phyloP scores from a whole-genome alignment of 1,284 basidiomycete species.

The Trichosporon sp. region DNA sequence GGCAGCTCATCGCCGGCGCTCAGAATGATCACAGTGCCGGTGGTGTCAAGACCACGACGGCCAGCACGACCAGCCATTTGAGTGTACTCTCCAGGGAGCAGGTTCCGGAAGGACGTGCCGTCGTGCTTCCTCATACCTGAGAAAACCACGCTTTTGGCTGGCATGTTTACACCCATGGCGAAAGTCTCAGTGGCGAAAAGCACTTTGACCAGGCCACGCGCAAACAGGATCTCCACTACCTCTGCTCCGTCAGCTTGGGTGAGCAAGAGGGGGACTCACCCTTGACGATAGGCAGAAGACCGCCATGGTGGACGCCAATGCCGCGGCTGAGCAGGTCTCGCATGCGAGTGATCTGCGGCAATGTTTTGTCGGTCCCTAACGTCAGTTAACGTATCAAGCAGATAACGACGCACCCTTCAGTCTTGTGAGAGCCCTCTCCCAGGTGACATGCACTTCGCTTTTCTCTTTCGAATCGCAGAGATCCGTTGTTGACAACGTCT shows the following conservation, averaged over 20 bases:
- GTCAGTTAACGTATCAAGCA: background rate
- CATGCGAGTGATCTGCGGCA: conserved; percentile 95
- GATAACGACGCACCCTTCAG: conserved; percentile 65
- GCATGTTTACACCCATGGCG: conserved; percentile 99
- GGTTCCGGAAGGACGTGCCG: conserved; percentile 75
- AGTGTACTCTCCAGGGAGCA: conserved; percentile 87
- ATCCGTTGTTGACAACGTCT: conserved; percentile 80
- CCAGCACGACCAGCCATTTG: conserved; percentile 99
- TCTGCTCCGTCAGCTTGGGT: conserved; percentile 66
- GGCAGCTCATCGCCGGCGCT: conserved; percentile 73
- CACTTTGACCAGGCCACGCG: conserved; percentile 91
- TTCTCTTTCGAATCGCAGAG: conserved; percentile 80
- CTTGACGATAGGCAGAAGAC: conserved; percentile 93
- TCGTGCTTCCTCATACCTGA: conserved; percentile 95
- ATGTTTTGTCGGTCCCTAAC: conserved; percentile 76
- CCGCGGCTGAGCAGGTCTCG: conserved; percentile 83
- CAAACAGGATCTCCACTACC: conserved; percentile 95
- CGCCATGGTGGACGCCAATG: conserved; percentile 96
- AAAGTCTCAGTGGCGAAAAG: conserved; percentile 99
- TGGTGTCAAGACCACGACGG: conserved; percentile 87
- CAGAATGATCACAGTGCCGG: conserved; percentile 92
- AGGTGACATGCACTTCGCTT: conserved; percentile 91
- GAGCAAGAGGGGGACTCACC: too few relatives aligned
- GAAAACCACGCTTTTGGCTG: conserved; percentile 94
- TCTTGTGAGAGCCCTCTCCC: conserved; percentile 84